Percentiles rank a stretch among this genome's conserved stretches.
Evolutionary conservation across 805 yeast genomes (phyloP).

Genomic region (Dipodascus albidus): DNA sequence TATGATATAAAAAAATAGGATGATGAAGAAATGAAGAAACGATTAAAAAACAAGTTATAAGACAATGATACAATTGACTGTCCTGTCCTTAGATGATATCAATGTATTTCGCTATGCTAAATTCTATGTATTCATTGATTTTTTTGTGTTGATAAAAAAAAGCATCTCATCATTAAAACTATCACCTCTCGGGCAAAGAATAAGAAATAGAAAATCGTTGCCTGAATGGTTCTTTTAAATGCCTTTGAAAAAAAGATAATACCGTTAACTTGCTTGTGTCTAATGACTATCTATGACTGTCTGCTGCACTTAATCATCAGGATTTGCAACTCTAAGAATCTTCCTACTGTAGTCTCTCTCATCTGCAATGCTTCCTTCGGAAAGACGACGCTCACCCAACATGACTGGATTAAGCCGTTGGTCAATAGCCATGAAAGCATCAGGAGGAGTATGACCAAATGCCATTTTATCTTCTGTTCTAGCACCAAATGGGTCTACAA

Average conservation of each 20-base stretch:
- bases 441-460: conserved; percentile 14
- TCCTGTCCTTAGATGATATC: neutral
- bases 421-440: conserved; percentile 32
- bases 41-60: too few species aligned
- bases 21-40: too few species aligned
- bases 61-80: too few species aligned
- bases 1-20: too few species aligned
- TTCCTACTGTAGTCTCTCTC: conserved; percentile 74
- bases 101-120: neutral
- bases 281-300: neutral
- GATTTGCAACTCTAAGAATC: conserved; percentile 78
- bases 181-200: neutral
- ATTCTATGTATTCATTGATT: too few species aligned
- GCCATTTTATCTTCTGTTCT: conserved; percentile 19
- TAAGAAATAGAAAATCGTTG: neutral
- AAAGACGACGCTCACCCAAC: conserved; percentile 72
- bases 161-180: neutral
- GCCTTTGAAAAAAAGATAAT: neutral
- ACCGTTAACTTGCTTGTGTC: neutral
- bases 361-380: conserved; percentile 81
- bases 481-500: conserved; percentile 23
- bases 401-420: conserved; percentile 64
- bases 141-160: neutral
- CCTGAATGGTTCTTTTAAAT: too few species aligned
- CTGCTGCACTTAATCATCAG: conserved; percentile 39